phyloP scores from a whole-genome alignment of 2,329 filamentous ascomycete species.

The Mycogone perniciosa region DNA sequence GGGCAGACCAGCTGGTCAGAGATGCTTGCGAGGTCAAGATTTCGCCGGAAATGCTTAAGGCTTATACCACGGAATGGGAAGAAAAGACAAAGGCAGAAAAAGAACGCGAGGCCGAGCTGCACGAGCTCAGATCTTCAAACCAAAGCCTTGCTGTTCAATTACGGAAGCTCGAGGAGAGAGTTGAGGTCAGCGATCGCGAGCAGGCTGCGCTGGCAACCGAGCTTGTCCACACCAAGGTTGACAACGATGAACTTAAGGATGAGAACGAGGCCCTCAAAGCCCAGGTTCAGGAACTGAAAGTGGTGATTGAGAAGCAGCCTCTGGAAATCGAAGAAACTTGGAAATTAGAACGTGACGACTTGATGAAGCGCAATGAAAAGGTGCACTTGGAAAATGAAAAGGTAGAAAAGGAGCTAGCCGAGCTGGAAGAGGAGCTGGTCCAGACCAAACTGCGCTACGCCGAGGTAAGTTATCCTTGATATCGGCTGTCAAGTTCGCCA shows the following conservation, averaged over 20 bases:
- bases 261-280: constrained; percentile 82
- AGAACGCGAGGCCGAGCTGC: constrained; percentile 75
- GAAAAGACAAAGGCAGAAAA: constrained; percentile 79
- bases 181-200: constrained; percentile 82
- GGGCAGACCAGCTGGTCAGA: constrained; percentile 85
- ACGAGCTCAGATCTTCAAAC: constrained; percentile 62
- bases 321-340: constrained; percentile 78
- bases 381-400: constrained; percentile 89
- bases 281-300: constrained; percentile 77
- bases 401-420: constrained; percentile 81
- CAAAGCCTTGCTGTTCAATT: constrained; percentile 64
- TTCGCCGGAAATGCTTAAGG: constrained; percentile 71
- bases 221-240: constrained; percentile 83
- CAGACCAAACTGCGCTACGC: constrained; percentile 92
- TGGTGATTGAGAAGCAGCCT: constrained; percentile 84
- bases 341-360: constrained; percentile 77
- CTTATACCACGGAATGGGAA: constrained; percentile 84
- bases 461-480: constrained; percentile 60
- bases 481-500: background rate
- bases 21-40: constrained; percentile 88
- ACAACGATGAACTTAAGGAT: constrained; percentile 84
- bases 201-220: constrained; percentile 88
- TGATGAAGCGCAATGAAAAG: constrained; percentile 87
- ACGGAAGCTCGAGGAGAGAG: constrained; percentile 79
- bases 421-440: constrained; percentile 89